phyloP scores from a whole-genome alignment of 2,329 filamentous ascomycete genomes.

The Aspergillus arachidicola region DNA sequence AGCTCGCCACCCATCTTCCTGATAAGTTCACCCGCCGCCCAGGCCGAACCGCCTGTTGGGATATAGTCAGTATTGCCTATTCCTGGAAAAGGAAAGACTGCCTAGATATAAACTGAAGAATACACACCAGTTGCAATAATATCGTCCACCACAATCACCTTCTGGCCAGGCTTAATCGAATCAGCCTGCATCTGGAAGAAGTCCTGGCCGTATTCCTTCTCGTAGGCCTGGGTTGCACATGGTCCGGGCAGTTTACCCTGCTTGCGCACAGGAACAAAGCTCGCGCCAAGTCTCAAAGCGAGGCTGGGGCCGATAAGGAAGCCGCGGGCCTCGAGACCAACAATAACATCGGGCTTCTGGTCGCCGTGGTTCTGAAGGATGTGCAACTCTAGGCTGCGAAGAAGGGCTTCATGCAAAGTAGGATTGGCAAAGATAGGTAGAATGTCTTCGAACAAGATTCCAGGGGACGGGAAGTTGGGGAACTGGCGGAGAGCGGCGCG shows the following conservation, averaged over 20 bases:
- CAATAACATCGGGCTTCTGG: constrained; percentile 79
- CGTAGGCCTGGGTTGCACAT: constrained; percentile 79
- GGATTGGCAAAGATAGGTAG: constrained; percentile 89
- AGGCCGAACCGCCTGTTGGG: constrained; percentile 78
- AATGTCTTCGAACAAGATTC: constrained; percentile 97
- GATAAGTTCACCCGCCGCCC: constrained; percentile 83
- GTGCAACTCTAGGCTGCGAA: constrained; percentile 84
- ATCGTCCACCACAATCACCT: constrained; percentile 91
- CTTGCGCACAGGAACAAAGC: constrained; percentile 93
- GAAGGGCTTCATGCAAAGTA: constrained; percentile 71
- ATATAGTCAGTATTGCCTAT: constrained; percentile 7
- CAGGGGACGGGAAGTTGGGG: constrained; percentile 86
- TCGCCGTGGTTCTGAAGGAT: constrained; percentile 65
- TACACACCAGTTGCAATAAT: constrained; percentile 93
- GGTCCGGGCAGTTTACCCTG: constrained; percentile 92
- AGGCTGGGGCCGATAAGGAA: constrained; percentile 94
- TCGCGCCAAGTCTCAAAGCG: constrained; percentile 77
- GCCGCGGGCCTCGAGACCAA: constrained; percentile 90
- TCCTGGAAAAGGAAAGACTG: neutral
- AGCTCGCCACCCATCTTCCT: constrained; percentile 82
- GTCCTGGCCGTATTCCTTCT: constrained; percentile 96
- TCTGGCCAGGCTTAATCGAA: constrained; percentile 81
- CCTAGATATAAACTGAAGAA: neutral
- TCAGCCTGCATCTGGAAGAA: constrained; percentile 94
- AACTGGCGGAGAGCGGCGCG: constrained; percentile 77